These are phyloP conservation scores for Geosmithia putterillii DNA, from an alignment of 2,329 filamentous ascomycete species.

Conservation along the genomic window DNA sequence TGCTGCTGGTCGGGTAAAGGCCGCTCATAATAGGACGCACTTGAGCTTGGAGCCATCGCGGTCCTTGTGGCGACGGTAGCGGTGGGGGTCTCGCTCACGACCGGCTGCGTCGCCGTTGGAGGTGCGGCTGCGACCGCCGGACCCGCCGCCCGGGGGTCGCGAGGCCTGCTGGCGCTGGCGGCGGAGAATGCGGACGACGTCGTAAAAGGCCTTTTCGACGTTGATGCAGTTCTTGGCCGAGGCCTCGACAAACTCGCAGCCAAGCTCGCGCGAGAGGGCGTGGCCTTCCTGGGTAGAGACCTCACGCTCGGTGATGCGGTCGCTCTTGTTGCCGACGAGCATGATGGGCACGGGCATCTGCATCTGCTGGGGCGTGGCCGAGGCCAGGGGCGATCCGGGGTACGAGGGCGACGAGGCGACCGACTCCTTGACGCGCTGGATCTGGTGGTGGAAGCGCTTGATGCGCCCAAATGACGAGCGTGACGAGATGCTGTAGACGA, in stretches of 20 bases:
- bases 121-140: conserved; percentile 23
- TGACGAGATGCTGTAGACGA: conserved; percentile 98
- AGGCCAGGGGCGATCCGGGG: conserved; percentile 58
- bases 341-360: conserved; percentile 79
- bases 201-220: conserved; percentile 96
- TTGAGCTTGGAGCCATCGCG: conserved; percentile 21
- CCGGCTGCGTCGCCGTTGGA: conserved; percentile 21
- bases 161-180: conserved; percentile 57
- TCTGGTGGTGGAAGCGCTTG: conserved; percentile 91
- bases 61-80: conserved; percentile 20
- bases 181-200: conserved; percentile 84
- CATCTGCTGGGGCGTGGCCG: conserved; percentile 27
- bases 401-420: conserved; percentile 65
- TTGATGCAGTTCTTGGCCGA: conserved; percentile 98
- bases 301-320: conserved; percentile 88
- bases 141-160: conserved; percentile 19
- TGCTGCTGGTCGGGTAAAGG: neutral
- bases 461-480: conserved; percentile 91
- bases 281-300: conserved; percentile 95
- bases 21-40: conserved; percentile 25
- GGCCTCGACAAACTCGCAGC: conserved; percentile 93
- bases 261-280: conserved; percentile 79
- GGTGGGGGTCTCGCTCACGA: conserved; percentile 16
- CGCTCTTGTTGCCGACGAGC: conserved; percentile 98
- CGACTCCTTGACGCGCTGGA: conserved; percentile 93